Evolutionary conservation across 306 rosid genomes (phyloP).

Genomic region (Corylus americana): DNA sequence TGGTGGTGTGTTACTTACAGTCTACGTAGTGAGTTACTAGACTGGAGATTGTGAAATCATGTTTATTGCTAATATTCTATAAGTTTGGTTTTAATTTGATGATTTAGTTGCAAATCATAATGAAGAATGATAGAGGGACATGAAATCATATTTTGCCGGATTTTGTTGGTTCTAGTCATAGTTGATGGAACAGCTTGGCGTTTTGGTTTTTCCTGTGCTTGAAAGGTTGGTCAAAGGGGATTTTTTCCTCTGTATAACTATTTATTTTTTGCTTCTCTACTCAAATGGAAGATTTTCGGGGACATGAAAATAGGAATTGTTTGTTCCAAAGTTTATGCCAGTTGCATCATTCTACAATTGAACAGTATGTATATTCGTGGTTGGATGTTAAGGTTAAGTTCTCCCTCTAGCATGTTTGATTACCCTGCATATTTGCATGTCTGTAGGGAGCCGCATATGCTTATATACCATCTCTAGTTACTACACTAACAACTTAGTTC

Average conservation of each 20-base stretch:
- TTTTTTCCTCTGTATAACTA: neutral
- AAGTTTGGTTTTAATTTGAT: neutral
- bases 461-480: neutral
- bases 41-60: neutral
- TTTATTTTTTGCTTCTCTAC: neutral
- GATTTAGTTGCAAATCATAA: neutral
- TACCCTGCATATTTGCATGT: neutral
- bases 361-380: neutral
- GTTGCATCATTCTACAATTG: neutral
- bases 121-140: neutral
- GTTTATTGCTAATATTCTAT: neutral
- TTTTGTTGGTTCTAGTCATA: no score
- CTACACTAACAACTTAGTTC: neutral
- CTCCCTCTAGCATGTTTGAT: neutral
- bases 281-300: neutral
- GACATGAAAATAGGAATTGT: neutral
- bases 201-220: no score
- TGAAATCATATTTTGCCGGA: no score
- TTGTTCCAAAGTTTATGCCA: neutral
- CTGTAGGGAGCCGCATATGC: neutral
- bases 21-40: neutral
- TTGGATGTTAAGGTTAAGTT: neutral
- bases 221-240: neutral
- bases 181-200: no score
- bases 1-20: neutral